Evolutionary conservation across 2,329 filamentous ascomycete species (phyloP).

Genomic region (Catunica adiposa): DNA sequence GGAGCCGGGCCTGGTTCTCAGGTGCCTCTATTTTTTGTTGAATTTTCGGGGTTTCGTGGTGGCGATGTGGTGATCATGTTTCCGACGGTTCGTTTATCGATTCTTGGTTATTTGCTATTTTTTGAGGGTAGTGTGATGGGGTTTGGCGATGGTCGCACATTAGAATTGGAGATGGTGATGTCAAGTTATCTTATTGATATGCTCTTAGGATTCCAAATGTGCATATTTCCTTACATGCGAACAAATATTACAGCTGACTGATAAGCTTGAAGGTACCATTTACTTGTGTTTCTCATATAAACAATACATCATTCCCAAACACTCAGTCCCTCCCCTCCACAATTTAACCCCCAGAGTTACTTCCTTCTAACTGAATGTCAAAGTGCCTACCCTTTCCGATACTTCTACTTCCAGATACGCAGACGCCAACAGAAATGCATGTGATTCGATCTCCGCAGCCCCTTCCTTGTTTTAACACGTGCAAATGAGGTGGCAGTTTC

Average conservation of each 20-base stretch:
- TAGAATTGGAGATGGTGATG: neutral
- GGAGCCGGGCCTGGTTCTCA: no score
- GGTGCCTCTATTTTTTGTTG: neutral
- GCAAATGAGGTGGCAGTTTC: slow-evolving; percentile 11
- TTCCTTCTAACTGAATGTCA: neutral
- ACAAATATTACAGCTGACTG: no score
- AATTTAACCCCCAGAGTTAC: neutral
- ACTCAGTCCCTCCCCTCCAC: no score
- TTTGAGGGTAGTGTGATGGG: neutral
- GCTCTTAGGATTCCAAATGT: no score
- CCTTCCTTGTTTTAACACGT: slow-evolving; percentile 13
- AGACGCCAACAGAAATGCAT: slow-evolving; percentile 13
- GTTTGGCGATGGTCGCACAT: neutral
- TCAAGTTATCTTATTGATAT: neutral
- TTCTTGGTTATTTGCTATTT: neutral
- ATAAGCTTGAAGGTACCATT: no score
- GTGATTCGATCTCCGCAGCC: slow-evolving; percentile 11
- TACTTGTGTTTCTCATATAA: neutral
- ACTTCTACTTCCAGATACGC: neutral
- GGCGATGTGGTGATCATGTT: neutral
- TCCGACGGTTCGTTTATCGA: neutral
- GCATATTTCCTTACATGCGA: no score
- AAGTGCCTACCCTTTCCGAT: neutral
- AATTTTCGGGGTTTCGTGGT: neutral
- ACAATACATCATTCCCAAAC: neutral